Evolutionary conservation across 768 basidiomycete genomes (phyloP), one percentile per base, ranked within the genome.

Genomic region (Cyathus striatus): DNA sequence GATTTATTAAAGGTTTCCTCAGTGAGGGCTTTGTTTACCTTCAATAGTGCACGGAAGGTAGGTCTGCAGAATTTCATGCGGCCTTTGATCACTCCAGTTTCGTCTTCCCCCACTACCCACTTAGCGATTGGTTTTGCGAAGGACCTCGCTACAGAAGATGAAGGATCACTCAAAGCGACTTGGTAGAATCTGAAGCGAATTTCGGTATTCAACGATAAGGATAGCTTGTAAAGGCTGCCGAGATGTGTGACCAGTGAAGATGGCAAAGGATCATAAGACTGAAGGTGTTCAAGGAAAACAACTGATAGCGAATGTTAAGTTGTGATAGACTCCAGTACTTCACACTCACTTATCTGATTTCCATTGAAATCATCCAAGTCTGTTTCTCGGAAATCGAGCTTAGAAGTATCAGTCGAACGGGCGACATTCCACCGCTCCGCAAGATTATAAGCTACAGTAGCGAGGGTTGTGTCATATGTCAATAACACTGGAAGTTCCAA

Each of bases 21-120:
- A 2, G 88, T 84, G 22, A 87, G 60, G 25, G 54, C 52, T 37
- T 57, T 53, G 52, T 90, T 67, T 17, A 81, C 81, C 45, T 70
- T 70, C 23, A 56, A 61, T 16, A 80, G 73, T 0, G 66, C 76
- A 25, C 76, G 63, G 55, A 90, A 80, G 4, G 78, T 63, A 0
- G 85, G 83, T 37, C 88, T 63, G 60, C 88, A 90, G 65, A 89
- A 89, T 57, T 90, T 90, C 87, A 90, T 90, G 24, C 88, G 70
- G 9, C 88, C 88, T 53, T 86, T 84, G 43, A 90, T 65, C 21
- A 76, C 63, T 1, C 76, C 80, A 20, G 71, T 72, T 20, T 69
- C 79, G 49, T 81, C 81, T 32, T 67, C 64, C 2, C 83, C 87
- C 12, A 80, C 73, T 17, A 89, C 76, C 87, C 88, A 90, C 21